Evolutionary conservation across 1,284 basidiomycete species (phyloP).

Genomic region (Tremellales sp.): DNA sequence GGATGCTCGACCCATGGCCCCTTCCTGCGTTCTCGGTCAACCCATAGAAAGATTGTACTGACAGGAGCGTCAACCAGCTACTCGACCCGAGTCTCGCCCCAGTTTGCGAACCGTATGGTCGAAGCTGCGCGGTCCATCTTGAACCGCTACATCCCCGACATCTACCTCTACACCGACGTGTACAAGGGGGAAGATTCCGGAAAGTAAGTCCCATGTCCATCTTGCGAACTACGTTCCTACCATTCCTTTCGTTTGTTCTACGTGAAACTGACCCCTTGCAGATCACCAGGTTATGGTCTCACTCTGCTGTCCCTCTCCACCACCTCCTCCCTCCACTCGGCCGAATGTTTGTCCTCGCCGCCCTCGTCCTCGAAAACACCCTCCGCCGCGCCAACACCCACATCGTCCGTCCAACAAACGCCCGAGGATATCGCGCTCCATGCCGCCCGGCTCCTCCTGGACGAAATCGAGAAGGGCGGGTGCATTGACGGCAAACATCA

Average conservation of each 20-base stretch:
- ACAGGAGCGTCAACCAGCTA: slow-evolving; percentile 57
- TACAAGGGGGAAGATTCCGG: slow-evolving; percentile 97
- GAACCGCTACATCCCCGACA: slow-evolving; percentile 95
- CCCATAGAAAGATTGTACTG: neutral
- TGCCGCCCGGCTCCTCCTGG: slow-evolving; percentile 72
- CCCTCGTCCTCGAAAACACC: neutral
- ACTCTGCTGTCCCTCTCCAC: slow-evolving; percentile 88
- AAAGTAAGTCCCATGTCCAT: slow-evolving; percentile 58
- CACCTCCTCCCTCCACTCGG: slow-evolving; percentile 80
- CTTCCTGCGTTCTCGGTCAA: neutral
- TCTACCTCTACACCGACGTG: slow-evolving; percentile 97
- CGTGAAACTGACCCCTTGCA: slow-evolving; percentile 36
- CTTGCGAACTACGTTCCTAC: neutral
- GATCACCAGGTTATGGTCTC: slow-evolving; percentile 93
- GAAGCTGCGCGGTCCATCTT: slow-evolving; percentile 86
- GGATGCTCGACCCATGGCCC: neutral
- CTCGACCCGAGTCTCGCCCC: slow-evolving; percentile 90
- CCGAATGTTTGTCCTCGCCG: slow-evolving; percentile 76
- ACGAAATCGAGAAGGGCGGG: slow-evolving; percentile 75
- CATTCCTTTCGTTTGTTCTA: neutral
- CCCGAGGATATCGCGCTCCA: slow-evolving; percentile 88
- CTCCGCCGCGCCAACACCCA: slow-evolving; percentile 3
- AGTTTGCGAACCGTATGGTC: slow-evolving; percentile 97
- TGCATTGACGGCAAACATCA: slow-evolving; percentile 91
- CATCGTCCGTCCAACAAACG: slow-evolving; percentile 49